A percentile compares a stretch with the other conserved stretches of the same genome.
phyloP scores from a whole-genome alignment of 345 rosid species.

The Rhodomyrtus tomentosa region DNA sequence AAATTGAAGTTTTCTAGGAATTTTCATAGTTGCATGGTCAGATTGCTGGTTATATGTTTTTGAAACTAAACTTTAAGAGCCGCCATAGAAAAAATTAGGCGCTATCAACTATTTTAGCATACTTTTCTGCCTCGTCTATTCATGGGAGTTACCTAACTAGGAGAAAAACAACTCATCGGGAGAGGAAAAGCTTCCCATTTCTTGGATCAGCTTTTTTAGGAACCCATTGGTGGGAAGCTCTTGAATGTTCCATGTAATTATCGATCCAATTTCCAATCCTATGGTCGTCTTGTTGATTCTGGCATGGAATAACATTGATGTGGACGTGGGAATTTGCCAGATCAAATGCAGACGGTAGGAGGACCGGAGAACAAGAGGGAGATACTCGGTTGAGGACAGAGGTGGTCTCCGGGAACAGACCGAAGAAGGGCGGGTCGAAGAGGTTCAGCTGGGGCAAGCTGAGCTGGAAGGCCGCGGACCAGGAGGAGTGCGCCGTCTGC shows the following conservation, averaged over 20 bases:
- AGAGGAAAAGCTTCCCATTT: background rate
- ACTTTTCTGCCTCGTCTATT: too few relatives aligned
- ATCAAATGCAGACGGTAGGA: background rate
- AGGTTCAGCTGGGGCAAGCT: conserved; percentile 40
- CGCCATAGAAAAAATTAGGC: too few relatives aligned
- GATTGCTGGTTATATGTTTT: background rate
- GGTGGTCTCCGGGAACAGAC: conserved; percentile 5
- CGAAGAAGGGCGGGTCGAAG: conserved; percentile 19
- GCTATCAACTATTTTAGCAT: too few relatives aligned
- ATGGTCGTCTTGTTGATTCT: background rate
- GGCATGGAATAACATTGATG: background rate
- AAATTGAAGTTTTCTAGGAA: background rate
- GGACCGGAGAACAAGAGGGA: background rate
- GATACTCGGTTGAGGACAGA: conserved; percentile 20
- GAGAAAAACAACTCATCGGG: too few relatives aligned
- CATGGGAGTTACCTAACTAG: too few relatives aligned
- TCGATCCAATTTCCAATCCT: background rate
- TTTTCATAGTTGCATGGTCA: background rate
- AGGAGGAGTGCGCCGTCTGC: conserved; percentile 68
- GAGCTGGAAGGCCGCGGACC: conserved; percentile 41
- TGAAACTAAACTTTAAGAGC: background rate
- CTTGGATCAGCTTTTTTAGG: background rate
- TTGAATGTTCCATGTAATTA: background rate
- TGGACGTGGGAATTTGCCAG: background rate
- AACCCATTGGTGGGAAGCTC: background rate